phyloP scores from a whole-genome alignment of 129 eudicot genomes.

The Sambucus nigra region DNA sequence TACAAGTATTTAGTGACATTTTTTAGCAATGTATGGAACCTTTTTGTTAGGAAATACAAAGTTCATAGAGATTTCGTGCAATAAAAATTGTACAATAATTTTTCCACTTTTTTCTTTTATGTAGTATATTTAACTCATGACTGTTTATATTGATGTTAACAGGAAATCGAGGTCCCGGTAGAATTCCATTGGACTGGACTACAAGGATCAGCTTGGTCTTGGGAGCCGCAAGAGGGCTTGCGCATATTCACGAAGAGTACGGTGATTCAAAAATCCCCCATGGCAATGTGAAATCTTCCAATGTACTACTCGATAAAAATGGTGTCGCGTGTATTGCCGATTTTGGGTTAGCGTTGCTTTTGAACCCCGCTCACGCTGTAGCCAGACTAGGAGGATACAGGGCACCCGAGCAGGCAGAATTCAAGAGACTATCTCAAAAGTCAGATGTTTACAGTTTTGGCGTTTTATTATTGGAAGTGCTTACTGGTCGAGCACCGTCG shows the following conservation, averaged over 20 bases:
- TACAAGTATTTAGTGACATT: too few species aligned
- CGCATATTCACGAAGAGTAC: conserved; percentile 62
- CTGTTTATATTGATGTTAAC: conserved; percentile 17
- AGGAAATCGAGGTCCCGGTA: conserved; percentile 89
- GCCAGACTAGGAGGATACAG: conserved; percentile 85
- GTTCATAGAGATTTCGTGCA: too few species aligned
- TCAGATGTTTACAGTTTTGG: conserved; percentile 92
- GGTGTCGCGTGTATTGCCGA: conserved; percentile 89
- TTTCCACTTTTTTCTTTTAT: too few species aligned
- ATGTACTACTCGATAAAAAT: conserved; percentile 75
- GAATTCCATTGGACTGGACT: conserved; percentile 96
- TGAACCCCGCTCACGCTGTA: conserved; percentile 84
- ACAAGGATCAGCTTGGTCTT: conserved; percentile 75
- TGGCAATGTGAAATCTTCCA: conserved; percentile 80
- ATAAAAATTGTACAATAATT: too few species aligned
- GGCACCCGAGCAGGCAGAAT: conserved; percentile 84
- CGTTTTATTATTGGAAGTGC: conserved; percentile 60
- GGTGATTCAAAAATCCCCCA: conserved; percentile 76
- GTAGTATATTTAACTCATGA: too few species aligned
- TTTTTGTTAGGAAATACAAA: too few species aligned
- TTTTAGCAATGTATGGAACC: too few species aligned
- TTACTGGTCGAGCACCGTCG: conserved; percentile 71
- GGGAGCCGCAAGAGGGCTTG: conserved; percentile 95
- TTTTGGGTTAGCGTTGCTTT: conserved; percentile 72
- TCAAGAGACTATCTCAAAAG: conserved; percentile 73